Conservation (phyloP, 352 stramenopile genomes). For the Aphanomyces euteiches region DNA sequence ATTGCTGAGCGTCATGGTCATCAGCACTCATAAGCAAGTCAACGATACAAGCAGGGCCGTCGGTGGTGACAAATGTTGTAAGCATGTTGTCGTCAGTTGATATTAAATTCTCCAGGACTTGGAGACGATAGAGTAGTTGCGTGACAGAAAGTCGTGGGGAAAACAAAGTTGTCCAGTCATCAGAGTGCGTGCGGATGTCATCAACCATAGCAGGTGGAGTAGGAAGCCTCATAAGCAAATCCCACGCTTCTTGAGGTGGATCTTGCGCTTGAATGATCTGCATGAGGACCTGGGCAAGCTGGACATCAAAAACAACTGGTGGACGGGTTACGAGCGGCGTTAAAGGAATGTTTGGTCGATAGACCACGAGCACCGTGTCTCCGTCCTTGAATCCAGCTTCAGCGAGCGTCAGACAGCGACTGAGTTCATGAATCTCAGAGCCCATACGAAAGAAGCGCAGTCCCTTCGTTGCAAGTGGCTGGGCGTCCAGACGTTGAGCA, state of each 20-base stretch:
- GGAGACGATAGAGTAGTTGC: conserved; percentile 25
- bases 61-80: conserved; percentile 11
- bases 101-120: conserved; percentile 27
- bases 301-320: conserved; percentile 18
- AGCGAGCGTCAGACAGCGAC: conserved; percentile 18
- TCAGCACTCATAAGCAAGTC: not conserved
- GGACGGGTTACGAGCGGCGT: conserved; percentile 9
- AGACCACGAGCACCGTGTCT: conserved; percentile 28
- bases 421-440: conserved; percentile 28
- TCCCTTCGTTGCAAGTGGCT: conserved; percentile 10
- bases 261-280: conserved; percentile 15
- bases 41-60: conserved; percentile 25
- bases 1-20: not conserved
- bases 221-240: conserved; percentile 22
- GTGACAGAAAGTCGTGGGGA: not conserved
- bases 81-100: not conserved
- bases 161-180: conserved; percentile 16
- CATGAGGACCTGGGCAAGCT: not conserved
- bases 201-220: conserved; percentile 9
- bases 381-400: conserved; percentile 31
- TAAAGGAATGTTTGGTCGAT: conserved; percentile 8
- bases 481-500: not conserved
- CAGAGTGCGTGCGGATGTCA: conserved; percentile 14
- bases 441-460: conserved; percentile 30
- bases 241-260: conserved; percentile 24